Evolutionary conservation across 2,329 filamentous ascomycete genomes (phyloP).

Genomic region (Alternaria tenuissima): DNA sequence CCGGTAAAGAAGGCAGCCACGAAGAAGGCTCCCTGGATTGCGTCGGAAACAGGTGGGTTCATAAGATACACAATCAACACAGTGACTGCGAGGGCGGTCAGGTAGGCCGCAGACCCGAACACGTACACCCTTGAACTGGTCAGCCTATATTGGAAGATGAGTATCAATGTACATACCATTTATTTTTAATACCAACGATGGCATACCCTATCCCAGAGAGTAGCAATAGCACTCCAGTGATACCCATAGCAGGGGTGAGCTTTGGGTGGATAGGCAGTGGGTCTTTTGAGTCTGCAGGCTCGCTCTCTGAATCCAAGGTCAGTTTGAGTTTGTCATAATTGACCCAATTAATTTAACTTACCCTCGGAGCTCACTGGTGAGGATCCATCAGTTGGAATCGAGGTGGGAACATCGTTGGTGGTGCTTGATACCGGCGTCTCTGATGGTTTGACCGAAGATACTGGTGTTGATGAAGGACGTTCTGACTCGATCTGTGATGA

Average conservation of each 20-base stretch:
- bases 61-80: conserved; percentile 91
- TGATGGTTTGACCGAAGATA: conserved; percentile 23
- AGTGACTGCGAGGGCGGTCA: conserved; percentile 75
- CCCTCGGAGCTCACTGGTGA: conserved; percentile 29
- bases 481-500: conserved; percentile 24
- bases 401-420: conserved; percentile 25
- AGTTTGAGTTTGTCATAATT: background rate
- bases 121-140: conserved; percentile 46
- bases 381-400: conserved; percentile 26
- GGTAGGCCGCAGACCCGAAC: conserved; percentile 79
- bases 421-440: conserved; percentile 17
- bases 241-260: conserved; percentile 81
- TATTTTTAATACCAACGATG: conserved; percentile 83
- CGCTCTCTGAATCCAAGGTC: conserved; percentile 14
- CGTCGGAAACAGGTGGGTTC: conserved; percentile 76
- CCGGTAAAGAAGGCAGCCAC: conserved; percentile 79
- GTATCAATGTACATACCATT: conserved; percentile 56
- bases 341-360: conserved; percentile 9
- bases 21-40: conserved; percentile 85
- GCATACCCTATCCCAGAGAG: conserved; percentile 74
- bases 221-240: conserved; percentile 80
- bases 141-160: conserved; percentile 13
- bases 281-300: conserved; percentile 24
- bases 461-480: conserved; percentile 21
- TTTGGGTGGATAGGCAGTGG: conserved; percentile 73